Percentiles rank a stretch among this genome's conserved stretches.
These are phyloP conservation scores for Elsinoe necatrix DNA, from an alignment of 2,329 filamentous ascomycete species.

Conservation along the genomic window DNA sequence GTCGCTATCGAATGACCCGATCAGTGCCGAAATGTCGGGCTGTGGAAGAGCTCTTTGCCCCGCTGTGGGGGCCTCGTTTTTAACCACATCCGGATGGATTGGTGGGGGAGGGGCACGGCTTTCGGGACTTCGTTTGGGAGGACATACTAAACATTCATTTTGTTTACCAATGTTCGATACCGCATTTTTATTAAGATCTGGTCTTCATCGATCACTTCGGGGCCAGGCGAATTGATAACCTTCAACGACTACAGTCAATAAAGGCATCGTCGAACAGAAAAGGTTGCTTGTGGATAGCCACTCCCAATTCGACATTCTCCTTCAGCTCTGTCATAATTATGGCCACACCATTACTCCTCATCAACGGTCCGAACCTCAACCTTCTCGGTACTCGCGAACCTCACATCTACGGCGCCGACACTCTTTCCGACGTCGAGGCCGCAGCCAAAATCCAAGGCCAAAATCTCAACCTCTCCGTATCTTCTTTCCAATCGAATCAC, in stretches of 20 bases:
- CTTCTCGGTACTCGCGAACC: conserved; percentile 69
- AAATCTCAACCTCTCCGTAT: conserved; percentile 43
- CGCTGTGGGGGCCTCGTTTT: neutral
- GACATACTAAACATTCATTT: neutral
- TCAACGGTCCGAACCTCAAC: conserved; percentile 79
- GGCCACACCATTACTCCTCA: conserved; percentile 52
- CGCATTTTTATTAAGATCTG: too few relatives aligned
- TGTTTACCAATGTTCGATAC: neutral
- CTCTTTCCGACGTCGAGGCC: conserved; percentile 53
- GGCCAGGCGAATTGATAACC: too few relatives aligned
- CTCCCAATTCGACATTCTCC: too few relatives aligned
- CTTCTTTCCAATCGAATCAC: conserved; percentile 66
- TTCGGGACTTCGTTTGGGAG: neutral
- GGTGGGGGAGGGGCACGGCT: neutral
- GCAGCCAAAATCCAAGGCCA: conserved; percentile 44
- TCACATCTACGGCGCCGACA: conserved; percentile 61
- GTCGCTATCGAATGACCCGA: neutral
- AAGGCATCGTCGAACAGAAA: too few relatives aligned
- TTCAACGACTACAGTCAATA: too few relatives aligned
- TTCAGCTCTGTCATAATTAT: neutral
- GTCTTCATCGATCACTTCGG: too few relatives aligned
- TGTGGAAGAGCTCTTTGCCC: conserved; percentile 4
- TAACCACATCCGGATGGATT: neutral
- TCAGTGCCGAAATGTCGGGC: neutral
- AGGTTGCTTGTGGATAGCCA: too few relatives aligned